A percentile compares a stretch with the other conserved stretches of the same genome.
phyloP scores from a whole-genome alignment of 768 basidiomycete genomes.

The Tylopilus subfusipes region DNA sequence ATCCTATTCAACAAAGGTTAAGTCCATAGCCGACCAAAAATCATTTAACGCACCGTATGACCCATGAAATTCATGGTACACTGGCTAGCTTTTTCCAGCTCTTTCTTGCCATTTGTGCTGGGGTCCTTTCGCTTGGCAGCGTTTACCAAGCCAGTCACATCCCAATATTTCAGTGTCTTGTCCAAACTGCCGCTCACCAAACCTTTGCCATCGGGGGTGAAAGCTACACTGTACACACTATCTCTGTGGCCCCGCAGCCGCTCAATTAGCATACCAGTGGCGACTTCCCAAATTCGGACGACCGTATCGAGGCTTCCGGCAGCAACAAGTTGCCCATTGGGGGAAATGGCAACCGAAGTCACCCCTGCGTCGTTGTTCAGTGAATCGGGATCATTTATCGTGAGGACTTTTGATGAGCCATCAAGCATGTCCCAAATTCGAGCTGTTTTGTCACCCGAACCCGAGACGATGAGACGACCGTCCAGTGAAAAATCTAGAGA shows the following conservation, averaged over 20 bases:
- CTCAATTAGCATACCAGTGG: slow-evolving; percentile 63
- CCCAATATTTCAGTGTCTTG: slow-evolving; percentile 87
- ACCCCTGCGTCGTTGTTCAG: slow-evolving; percentile 61
- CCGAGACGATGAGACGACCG: slow-evolving; percentile 82
- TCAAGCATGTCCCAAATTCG: slow-evolving; percentile 65
- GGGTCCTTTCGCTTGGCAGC: slow-evolving; percentile 32
- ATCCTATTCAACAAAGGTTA: slow-evolving; percentile 39
- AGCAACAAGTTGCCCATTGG: slow-evolving; percentile 63
- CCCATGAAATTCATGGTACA: slow-evolving; percentile 87
- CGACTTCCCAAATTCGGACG: slow-evolving; percentile 78
- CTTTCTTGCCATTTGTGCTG: slow-evolving; percentile 45
- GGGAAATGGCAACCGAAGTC: slow-evolving; percentile 76
- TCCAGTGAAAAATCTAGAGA: slow-evolving; percentile 90
- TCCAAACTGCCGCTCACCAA: slow-evolving; percentile 91
- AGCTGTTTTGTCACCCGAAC: slow-evolving; percentile 73
- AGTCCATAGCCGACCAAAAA: not conserved
- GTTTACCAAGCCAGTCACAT: slow-evolving; percentile 45
- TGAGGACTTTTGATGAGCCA: slow-evolving; percentile 33
- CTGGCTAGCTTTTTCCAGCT: slow-evolving; percentile 45
- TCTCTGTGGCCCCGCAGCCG: slow-evolving; percentile 75
- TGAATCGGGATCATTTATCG: slow-evolving; percentile 47
- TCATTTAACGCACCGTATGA: slow-evolving; percentile 62
- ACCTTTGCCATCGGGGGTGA: slow-evolving; percentile 86
- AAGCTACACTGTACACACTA: slow-evolving; percentile 86
- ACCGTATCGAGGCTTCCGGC: slow-evolving; percentile 73